These are phyloP conservation scores for Ustilago vetiveriae DNA, from an alignment of 1,284 basidiomycete genomes.

Conservation along the genomic window DNA sequence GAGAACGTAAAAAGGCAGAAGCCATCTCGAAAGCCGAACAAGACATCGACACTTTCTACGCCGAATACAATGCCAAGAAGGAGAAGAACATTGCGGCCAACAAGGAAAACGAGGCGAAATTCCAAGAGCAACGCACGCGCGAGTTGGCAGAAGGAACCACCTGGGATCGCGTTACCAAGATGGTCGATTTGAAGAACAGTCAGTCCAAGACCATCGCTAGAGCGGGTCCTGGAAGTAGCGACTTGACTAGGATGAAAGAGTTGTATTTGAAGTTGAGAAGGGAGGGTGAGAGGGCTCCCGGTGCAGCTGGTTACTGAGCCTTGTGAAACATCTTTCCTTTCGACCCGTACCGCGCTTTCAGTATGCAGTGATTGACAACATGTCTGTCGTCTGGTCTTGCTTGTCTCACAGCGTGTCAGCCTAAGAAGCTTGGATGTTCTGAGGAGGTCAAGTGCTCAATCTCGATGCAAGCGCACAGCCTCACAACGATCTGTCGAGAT, in stretches of 20 bases:
- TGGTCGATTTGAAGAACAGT: slow-evolving; percentile 91
- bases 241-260: slow-evolving; percentile 86
- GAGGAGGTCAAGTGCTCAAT: too few relatives aligned
- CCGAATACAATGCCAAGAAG: slow-evolving; percentile 89
- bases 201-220: slow-evolving; percentile 93
- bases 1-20: slow-evolving; percentile 82
- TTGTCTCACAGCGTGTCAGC: too few relatives aligned
- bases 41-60: slow-evolving; percentile 95
- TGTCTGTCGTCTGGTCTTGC: too few relatives aligned
- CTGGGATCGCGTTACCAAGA: slow-evolving; percentile 90
- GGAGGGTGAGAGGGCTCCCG: slow-evolving; percentile 64
- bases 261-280: slow-evolving; percentile 57
- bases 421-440: too few relatives aligned
- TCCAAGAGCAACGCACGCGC: slow-evolving; percentile 77
- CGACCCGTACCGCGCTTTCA: too few relatives aligned
- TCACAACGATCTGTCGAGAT: too few relatives aligned
- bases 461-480: too few relatives aligned
- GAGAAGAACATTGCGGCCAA: slow-evolving; percentile 92
- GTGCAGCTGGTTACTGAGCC: slow-evolving; percentile 60
- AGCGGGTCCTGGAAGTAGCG: slow-evolving; percentile 85
- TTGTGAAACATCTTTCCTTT: too few relatives aligned
- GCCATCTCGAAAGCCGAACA: slow-evolving; percentile 88
- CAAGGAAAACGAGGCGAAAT: slow-evolving; percentile 90
- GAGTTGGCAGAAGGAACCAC: slow-evolving; percentile 89
- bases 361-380: too few relatives aligned